phyloP scores from a whole-genome alignment of 2,329 filamentous ascomycete genomes.

The Aspergillus fischeri region DNA sequence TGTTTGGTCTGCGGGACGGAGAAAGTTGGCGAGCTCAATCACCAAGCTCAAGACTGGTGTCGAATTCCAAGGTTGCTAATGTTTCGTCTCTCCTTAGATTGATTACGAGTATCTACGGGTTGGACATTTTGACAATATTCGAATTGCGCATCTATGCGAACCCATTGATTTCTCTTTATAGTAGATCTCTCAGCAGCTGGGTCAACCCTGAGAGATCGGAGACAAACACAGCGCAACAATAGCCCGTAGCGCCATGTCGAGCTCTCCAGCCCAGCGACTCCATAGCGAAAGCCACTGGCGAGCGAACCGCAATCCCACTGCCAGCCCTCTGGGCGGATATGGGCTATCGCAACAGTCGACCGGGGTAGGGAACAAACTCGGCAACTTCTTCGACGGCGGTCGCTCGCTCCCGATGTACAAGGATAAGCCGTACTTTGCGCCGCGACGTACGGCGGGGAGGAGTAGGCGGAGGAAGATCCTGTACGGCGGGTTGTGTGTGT shows the following conservation, averaged over 20 bases:
- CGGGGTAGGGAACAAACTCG: conserved; percentile 59
- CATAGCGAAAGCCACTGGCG: conserved; percentile 64
- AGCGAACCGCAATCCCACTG: conserved; percentile 43
- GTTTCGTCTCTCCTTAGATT: background rate
- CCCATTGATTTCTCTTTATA: background rate
- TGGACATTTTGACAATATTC: background rate
- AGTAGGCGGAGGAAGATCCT: conserved; percentile 63
- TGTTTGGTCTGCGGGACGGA: background rate
- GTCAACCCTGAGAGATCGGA: background rate
- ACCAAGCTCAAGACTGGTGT: background rate
- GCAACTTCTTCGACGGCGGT: conserved; percentile 59
- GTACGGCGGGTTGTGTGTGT: conserved; percentile 49
- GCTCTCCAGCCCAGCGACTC: conserved; percentile 58
- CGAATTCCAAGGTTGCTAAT: background rate
- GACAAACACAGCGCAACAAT: conserved; percentile 51
- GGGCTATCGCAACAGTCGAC: conserved; percentile 32
- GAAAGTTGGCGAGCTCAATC: background rate
- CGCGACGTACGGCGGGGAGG: conserved; percentile 53
- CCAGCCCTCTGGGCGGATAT: conserved; percentile 40
- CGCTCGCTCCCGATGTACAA: conserved; percentile 91
- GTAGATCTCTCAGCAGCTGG: background rate
- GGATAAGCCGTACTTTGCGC: conserved; percentile 80
- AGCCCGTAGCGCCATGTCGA: conserved; percentile 68
- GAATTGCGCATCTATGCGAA: background rate
- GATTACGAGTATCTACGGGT: background rate